These are phyloP conservation scores for Fusarium sp. DNA, from an alignment of 2,329 filamentous ascomycete species.

Conservation along the genomic window DNA sequence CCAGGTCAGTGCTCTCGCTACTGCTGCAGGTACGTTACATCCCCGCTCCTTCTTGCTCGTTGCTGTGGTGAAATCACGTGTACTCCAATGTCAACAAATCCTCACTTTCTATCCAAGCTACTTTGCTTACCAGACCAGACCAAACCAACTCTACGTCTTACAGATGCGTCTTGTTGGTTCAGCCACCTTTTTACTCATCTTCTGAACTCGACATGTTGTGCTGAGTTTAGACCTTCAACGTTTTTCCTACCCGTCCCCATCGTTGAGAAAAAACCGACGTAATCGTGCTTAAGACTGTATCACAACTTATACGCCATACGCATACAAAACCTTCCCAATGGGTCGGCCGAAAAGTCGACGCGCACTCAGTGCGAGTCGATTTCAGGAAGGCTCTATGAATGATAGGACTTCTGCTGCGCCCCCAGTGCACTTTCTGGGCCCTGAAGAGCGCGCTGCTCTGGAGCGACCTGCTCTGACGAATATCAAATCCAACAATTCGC, in stretches of 20 bases:
- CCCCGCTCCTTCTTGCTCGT: slow-evolving; percentile 36
- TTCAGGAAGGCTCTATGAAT: slow-evolving; percentile 88
- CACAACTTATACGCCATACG: slow-evolving; percentile 18
- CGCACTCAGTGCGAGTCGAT: slow-evolving; percentile 57
- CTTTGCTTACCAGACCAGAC: not conserved
- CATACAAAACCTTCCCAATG: slow-evolving; percentile 34
- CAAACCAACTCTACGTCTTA: not conserved
- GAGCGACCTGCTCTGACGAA: slow-evolving; percentile 41
- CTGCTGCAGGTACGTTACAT: slow-evolving; percentile 38
- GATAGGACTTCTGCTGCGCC: slow-evolving; percentile 79
- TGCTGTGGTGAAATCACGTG: slow-evolving; percentile 50
- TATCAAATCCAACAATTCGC: slow-evolving; percentile 19
- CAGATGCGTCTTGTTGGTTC: slow-evolving; percentile 19
- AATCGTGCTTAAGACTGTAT: slow-evolving; percentile 16
- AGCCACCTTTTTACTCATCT: slow-evolving; percentile 15
- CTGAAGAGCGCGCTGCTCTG: slow-evolving; percentile 46
- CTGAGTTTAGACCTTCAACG: slow-evolving; percentile 12
- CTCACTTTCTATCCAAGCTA: not conserved
- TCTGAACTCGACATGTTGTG: slow-evolving; percentile 9
- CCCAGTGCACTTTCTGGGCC: slow-evolving; percentile 71
- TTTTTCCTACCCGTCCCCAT: slow-evolving; percentile 1
- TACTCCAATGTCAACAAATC: slow-evolving; percentile 41
- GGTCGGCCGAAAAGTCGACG: slow-evolving; percentile 47
- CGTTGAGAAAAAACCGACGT: slow-evolving; percentile 1
- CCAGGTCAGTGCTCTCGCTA: slow-evolving; percentile 28